Evolutionary conservation across 176 grass and related monocot species (phyloP), one percentile per base, ranked within the genome.

Genomic region (Oryza brachyantha): DNA sequence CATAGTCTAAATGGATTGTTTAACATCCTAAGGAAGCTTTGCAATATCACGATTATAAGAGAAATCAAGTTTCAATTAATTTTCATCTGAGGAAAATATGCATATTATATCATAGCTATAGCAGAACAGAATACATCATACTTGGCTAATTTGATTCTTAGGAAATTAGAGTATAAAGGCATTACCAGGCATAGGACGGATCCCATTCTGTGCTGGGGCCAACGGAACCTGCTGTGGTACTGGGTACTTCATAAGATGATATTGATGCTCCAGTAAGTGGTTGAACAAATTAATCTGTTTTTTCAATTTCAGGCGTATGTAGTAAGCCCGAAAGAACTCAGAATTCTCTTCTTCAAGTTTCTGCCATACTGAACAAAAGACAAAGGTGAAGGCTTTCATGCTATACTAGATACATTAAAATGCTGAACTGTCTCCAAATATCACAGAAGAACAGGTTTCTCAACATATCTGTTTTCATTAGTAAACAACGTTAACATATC

Each of bases 311-410:
- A 96, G 75, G 54, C 93, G 81, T 85, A 96, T 92, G 73, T 96
- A 92, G 66, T 96, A 92, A 79, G 90, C 87, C 71, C 74, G 77
- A 73, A 96, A 96, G 66, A 96, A 96, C 50, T 96, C 93, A 43
- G 65, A 74, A 57, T 96, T 96, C 77, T 96, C 87, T 86, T 96
- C 93, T 79, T 92, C 93, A n/a, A 96, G 89, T 69, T 96, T 96
- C 54, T 96, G 87, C 93, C 93, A 96, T 59, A 96, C 89, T 92
- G 84, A 80, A 84, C 13, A 70, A 14, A 63, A 41, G 25, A 61
- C 38, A 70, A 57, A 66, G 31, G 28, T 36, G 24, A 40, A 45
- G 36, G 19, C n/a, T 75, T 83, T 34, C 57, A 63, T 34, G 46
- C 19, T 68, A 59, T 34, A 60, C 13, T 55, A 67, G 32, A 52